Base-by-base conservation (phyloP, 1,284 basidiomycete genomes). In the Rhodotorula sp. region DNA sequence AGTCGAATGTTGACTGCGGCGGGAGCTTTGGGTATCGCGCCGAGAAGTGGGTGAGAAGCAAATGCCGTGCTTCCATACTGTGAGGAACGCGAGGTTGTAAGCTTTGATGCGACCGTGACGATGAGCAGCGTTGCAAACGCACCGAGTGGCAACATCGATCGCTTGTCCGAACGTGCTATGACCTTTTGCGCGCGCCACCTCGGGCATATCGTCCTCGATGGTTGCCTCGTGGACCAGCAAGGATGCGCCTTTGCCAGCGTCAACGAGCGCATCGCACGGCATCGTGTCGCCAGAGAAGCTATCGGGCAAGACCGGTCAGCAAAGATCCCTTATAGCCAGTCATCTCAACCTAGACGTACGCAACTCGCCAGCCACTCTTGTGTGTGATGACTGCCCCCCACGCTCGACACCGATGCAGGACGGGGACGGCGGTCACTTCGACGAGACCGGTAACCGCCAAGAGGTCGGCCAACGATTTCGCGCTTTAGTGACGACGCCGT, bases 221-320 rank as follows among this genome's bases (percentile, higher is more conserved):
- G 93, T 93, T 0, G 95, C 92, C 80, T 98, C 95, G 79, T 98
- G 95, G 57, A 98, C 94, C 48, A 98, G 84, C 10, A 98, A 80
- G 0, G 91, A 93, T 0, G 90, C 88, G 64, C 84, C 83, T 61
- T 84, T 77, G 0, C 90, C 93, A 0, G 87, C 88, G 53, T 84
- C 79, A 33, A 89, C 86, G 6, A 98, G 84, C 29, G 83, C 84
- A 5, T 88, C 82, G 26, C 87, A 87, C 0, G 94, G 94, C 79
- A 86, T 85, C 0, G 95, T 97, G 79, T 98, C 95, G 7, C 89
- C 95, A 7, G 94, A 96, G 74, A 85, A 86, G 51, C 83, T 82
- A 46, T 72, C 33, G 45, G 4, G 20, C 24, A 3, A 71, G 74
- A 67, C 62, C 73, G 24, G 68, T 69, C 56, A 67, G n/a, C n/a